These are phyloP conservation scores for Cladosporium halotolerans DNA, from an alignment of 2,329 filamentous ascomycete species.

Conservation along the genomic window DNA sequence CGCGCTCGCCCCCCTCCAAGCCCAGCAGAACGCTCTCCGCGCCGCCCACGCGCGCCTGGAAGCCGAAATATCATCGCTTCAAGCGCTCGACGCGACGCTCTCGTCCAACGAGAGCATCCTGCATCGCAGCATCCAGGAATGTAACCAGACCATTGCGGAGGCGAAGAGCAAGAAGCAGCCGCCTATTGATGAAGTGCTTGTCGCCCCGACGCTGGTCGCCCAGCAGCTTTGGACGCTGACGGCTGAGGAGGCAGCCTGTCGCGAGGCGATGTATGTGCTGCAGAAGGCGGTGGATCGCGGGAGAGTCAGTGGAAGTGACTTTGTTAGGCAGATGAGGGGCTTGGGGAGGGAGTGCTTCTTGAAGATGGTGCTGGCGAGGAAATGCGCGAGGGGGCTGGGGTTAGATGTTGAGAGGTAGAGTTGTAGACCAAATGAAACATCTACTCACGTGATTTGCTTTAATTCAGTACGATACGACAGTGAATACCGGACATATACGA, in stretches of 20 bases:
- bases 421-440: not conserved
- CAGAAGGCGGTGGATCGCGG: slow-evolving; percentile 69
- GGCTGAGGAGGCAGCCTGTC: slow-evolving; percentile 80
- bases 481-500: too few species aligned
- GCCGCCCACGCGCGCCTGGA: slow-evolving; percentile 64
- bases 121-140: slow-evolving; percentile 68
- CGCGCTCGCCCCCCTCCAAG: slow-evolving; percentile 67
- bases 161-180: slow-evolving; percentile 65
- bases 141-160: slow-evolving; percentile 69
- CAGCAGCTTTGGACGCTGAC: slow-evolving; percentile 87
- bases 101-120: slow-evolving; percentile 73
- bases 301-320: slow-evolving; percentile 63
- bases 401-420: slow-evolving; percentile 36
- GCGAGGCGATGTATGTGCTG: slow-evolving; percentile 79
- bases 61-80: slow-evolving; percentile 64
- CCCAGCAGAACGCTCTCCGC: slow-evolving; percentile 73
- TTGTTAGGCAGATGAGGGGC: slow-evolving; percentile 66
- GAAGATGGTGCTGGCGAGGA: slow-evolving; percentile 73
- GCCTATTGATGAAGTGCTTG: slow-evolving; percentile 80
- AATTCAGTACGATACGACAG: too few species aligned
- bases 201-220: slow-evolving; percentile 88
- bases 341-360: slow-evolving; percentile 75
- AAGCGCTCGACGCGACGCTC: slow-evolving; percentile 63
- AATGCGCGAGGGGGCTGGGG: slow-evolving; percentile 72
- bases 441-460: too few species aligned